phyloP scores from a whole-genome alignment of 2,329 filamentous ascomycete genomes.

The Macrophomina pseudophaseolina region DNA sequence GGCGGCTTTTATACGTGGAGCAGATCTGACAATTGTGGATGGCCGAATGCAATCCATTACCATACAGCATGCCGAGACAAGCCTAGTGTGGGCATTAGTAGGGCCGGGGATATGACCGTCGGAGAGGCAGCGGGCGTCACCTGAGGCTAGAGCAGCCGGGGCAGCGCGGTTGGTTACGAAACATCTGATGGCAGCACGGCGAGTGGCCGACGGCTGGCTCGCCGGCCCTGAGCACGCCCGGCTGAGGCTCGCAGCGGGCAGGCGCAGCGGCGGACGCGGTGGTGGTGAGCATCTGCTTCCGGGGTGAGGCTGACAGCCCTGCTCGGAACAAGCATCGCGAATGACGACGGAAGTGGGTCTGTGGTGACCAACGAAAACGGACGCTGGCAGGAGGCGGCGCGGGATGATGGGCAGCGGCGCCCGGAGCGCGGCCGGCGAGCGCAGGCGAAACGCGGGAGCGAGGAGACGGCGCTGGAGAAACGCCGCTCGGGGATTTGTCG shows the following conservation, averaged over 20 bases:
- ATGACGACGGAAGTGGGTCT: conserved; percentile 12
- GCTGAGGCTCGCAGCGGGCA: background rate
- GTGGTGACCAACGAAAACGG: conserved; percentile 7
- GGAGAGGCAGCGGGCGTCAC: background rate
- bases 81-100: conserved; percentile 12
- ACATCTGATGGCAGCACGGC: background rate
- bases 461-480: background rate
- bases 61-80: conserved; percentile 9
- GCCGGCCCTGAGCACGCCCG: background rate
- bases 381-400: background rate
- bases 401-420: background rate
- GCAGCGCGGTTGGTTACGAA: background rate
- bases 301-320: conserved; percentile 8
- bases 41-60: background rate
- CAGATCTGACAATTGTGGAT: conserved; percentile 14
- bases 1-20: conserved; percentile 23
- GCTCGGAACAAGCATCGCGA: background rate
- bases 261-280: background rate
- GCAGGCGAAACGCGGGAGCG: background rate
- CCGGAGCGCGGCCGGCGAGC: background rate
- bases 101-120: conserved; percentile 17
- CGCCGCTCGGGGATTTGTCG: background rate
- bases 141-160: conserved; percentile 18
- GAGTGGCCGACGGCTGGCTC: background rate
- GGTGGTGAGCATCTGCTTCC: background rate